Base-by-base conservation (phyloP, 2,329 filamentous ascomycete species). In the Cercospora zeae-maydis region DNA sequence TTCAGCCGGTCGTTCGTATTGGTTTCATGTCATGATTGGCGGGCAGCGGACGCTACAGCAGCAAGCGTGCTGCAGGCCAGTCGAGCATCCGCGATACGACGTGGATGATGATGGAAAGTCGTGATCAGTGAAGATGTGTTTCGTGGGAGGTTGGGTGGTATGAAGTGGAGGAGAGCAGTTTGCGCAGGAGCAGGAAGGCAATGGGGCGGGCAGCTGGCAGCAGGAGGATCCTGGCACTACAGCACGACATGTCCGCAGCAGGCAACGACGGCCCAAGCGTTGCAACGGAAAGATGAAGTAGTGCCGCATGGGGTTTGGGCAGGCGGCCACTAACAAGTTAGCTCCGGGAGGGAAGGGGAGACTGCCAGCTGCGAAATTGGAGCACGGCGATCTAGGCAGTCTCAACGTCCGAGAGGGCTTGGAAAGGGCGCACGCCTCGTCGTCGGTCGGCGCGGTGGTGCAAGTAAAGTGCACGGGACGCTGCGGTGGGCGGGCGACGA, bases 301-400 rank as follows among this genome's bases (percentile, higher is more conserved):
- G 9, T 6, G 42, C 57, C 45, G 57, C 7, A 59, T 59, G 19
- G 27, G 45, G 57, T 37, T 34, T 51, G 57, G 57, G 24, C 24
- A 27, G 24, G 24, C 24, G 24, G 24, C 24, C 24, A 27, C 24
- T 27, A 27, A 6, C 24, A 27, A n/a, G n/a, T n/a, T n/a, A n/a
- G n/a, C n/a, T n/a, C n/a, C n/a, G n/a, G n/a, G n/a, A n/a, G n/a
- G n/a, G n/a, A n/a, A n/a, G n/a, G n/a, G 27, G 7, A 9, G 33
- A 42, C 10, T n/a, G 33, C 45, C 36, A 59, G 56, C 56, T 33
- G 57, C 57, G 57, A 59, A 45, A 59, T 58, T 58, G 56, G 42
- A 33, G 27, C 42, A 49, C 45, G 39, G 31, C 9, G 57, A 59
- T 59, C 42, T 33, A 33, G 27, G 56, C 56, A 11, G 47, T 19